phyloP scores from a whole-genome alignment of 164 flowering plant genomes.

The Dillenia turbinata region DNA sequence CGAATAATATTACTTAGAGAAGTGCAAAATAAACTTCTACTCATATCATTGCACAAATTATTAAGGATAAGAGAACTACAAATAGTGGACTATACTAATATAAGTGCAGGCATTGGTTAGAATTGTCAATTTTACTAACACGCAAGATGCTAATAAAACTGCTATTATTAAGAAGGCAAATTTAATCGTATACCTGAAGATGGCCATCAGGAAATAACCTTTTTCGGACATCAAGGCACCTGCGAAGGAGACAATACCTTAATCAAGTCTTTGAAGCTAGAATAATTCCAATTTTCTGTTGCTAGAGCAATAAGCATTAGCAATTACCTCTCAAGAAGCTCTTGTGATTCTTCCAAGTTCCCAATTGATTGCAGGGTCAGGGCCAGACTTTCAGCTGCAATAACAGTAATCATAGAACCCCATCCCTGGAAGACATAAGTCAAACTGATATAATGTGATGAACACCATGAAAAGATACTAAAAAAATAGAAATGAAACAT shows the following conservation, averaged over 20 bases:
- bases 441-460: background rate
- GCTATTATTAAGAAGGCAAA: too few relatives aligned
- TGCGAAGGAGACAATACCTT: conserved; percentile 20
- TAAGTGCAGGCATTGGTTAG: too few relatives aligned
- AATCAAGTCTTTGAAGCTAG: background rate
- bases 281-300: background rate
- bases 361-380: conserved; percentile 56
- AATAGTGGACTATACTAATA: too few relatives aligned
- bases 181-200: conserved; percentile 51
- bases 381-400: conserved; percentile 74
- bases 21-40: too few relatives aligned
- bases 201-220: conserved; percentile 54
- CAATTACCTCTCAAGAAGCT: conserved; percentile 59
- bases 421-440: conserved; percentile 51
- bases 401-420: conserved; percentile 70
- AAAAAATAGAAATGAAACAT: background rate
- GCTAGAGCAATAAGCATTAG: background rate
- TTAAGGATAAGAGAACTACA: too few relatives aligned
- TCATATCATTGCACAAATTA: too few relatives aligned
- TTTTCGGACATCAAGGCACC: conserved; percentile 73
- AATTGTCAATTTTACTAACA: too few relatives aligned
- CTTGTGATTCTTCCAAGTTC: conserved; percentile 58
- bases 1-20: too few relatives aligned
- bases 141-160: too few relatives aligned
- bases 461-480: background rate